Evolutionary conservation across 1,139 yeast genomes (phyloP).

Genomic region (Arxiozyma slooffiae): DNA sequence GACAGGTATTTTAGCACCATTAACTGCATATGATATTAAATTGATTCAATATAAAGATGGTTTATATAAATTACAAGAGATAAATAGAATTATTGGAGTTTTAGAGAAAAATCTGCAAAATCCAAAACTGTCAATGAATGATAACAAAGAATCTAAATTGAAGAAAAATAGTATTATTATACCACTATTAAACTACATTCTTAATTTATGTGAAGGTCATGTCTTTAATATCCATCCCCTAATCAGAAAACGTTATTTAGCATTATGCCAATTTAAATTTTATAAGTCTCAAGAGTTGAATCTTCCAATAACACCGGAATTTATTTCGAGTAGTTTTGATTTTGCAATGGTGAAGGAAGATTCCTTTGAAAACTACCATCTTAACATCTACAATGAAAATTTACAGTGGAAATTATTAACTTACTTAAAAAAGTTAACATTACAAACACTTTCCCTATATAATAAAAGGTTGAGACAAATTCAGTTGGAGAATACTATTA

Average conservation of each 20-base stretch:
- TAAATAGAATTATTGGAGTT: constrained; percentile 15
- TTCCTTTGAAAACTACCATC: constrained; percentile 10
- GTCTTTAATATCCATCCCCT: constrained; percentile 23
- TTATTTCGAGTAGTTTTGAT: constrained; percentile 11
- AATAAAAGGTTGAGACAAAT: constrained; percentile 40
- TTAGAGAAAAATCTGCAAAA: constrained; percentile 18
- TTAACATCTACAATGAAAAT: constrained; percentile 19
- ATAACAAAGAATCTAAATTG: constrained; percentile 5
- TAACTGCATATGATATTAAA: constrained; percentile 24
- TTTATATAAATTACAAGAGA: constrained; percentile 19
- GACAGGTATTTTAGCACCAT: constrained; percentile 13
- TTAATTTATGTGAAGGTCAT: constrained; percentile 26
- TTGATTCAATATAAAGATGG: constrained; percentile 25
- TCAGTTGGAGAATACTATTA: constrained; percentile 32
- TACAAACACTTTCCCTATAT: constrained; percentile 41
- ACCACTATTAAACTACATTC: constrained; percentile 24
- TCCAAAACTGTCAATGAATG: constrained; percentile 5
- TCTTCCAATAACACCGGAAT: constrained; percentile 11
- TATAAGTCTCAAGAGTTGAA: constrained; percentile 18
- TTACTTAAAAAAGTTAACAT: constrained; percentile 14
- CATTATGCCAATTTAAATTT: constrained; percentile 20
- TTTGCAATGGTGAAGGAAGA: constrained; percentile 12
- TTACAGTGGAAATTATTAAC: constrained; percentile 22
- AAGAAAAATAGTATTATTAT: constrained; percentile 12
- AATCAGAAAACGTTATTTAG: constrained; percentile 20